Conservation (phyloP, 2,329 filamentous ascomycete species). For the Diaporthe batatas region DNA sequence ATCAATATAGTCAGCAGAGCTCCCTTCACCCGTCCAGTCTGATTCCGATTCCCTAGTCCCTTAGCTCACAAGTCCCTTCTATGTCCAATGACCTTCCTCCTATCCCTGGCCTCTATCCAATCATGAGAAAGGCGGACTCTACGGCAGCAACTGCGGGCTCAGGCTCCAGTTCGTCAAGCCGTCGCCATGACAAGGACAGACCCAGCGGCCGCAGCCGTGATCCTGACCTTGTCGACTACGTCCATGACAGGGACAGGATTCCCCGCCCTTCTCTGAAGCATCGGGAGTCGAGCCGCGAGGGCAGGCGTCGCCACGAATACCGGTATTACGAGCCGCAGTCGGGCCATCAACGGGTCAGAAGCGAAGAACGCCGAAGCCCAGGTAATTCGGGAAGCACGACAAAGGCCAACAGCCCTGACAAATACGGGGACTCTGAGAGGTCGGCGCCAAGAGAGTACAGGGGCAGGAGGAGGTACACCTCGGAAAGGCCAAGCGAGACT, state of each 20-base stretch:
- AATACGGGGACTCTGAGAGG: neutral
- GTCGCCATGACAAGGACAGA: constrained; percentile 30
- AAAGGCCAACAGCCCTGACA: constrained; percentile 1
- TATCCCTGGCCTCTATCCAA: constrained; percentile 26
- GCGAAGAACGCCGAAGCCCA: constrained; percentile 23
- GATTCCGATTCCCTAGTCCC: too few relatives aligned
- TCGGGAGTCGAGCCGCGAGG: constrained; percentile 36
- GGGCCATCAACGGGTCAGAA: constrained; percentile 5
- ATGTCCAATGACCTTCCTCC: constrained; percentile 22
- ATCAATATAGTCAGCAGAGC: constrained; percentile 11
- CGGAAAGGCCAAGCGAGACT: constrained; percentile 12
- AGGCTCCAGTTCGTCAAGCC: constrained; percentile 23
- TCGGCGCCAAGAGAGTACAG: constrained; percentile 13
- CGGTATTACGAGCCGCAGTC: constrained; percentile 33
- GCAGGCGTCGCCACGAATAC: constrained; percentile 34
- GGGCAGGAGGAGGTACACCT: constrained; percentile 26
- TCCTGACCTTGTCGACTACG: constrained; percentile 25
- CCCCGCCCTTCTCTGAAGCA: constrained; percentile 33
- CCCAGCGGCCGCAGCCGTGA: constrained; percentile 22
- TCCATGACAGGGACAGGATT: constrained; percentile 21
- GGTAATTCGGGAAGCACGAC: neutral
- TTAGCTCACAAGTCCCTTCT: neutral
- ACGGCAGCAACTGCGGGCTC: constrained; percentile 27
- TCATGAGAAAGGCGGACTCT: constrained; percentile 18
- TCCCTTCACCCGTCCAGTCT: neutral